phyloP scores from a whole-genome alignment of 768 basidiomycete species.

The Artomyces pyxidatus region DNA sequence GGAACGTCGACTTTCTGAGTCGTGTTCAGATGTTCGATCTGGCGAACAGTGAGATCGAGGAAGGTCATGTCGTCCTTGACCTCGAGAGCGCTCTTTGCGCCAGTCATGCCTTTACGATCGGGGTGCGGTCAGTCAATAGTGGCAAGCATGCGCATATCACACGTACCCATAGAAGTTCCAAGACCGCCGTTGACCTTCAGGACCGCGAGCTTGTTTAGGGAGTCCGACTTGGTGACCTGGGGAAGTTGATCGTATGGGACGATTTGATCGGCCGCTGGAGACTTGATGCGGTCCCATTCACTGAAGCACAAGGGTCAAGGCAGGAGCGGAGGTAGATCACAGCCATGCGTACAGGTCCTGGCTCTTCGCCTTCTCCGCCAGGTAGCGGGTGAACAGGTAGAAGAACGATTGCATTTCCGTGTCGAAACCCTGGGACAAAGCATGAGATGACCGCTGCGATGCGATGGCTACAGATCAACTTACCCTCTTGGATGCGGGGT shows the following conservation, averaged over 20 bases:
- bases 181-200: constrained; percentile 94
- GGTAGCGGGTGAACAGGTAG: constrained; percentile 87
- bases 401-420: constrained; percentile 93
- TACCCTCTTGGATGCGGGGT: constrained; percentile 53
- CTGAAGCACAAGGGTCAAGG: constrained; percentile 12
- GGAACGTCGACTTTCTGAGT: constrained; percentile 81
- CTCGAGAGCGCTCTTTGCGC: constrained; percentile 89
- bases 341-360: constrained; percentile 83
- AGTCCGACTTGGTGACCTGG: constrained; percentile 44
- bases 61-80: constrained; percentile 98
- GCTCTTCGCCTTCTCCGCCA: constrained; percentile 80
- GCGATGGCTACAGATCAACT: neutral
- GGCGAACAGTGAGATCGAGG: constrained; percentile 88
- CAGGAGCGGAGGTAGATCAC: too few species aligned
- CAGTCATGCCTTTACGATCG: constrained; percentile 53
- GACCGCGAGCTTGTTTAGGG: constrained; percentile 88
- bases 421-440: constrained; percentile 58
- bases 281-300: constrained; percentile 51
- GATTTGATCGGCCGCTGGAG: constrained; percentile 80
- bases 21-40: constrained; percentile 94
- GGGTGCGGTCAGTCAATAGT: neutral
- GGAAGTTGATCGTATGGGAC: constrained; percentile 73
- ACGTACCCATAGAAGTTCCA: constrained; percentile 79
- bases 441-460: constrained; percentile 8
- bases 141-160: neutral